A percentile compares a stretch with the other conserved stretches of the same genome.
These are phyloP conservation scores for Allantophomopsis lycopodina DNA, from an alignment of 2,329 filamentous ascomycete species.

Conservation along the genomic window DNA sequence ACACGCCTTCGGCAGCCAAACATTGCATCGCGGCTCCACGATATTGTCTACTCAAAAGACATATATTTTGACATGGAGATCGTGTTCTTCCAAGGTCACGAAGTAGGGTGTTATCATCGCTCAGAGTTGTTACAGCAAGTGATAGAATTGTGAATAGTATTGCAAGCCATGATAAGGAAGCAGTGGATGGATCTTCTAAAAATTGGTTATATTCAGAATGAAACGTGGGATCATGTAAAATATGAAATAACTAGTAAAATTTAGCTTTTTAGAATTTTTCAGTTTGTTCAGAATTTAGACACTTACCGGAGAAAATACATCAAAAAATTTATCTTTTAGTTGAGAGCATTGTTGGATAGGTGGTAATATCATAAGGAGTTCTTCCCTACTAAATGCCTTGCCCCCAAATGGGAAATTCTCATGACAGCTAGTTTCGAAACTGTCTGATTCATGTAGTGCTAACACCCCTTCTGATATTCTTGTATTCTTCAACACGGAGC, in stretches of 20 bases:
- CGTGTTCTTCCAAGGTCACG: conserved; percentile 3
- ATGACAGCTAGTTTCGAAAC: neutral
- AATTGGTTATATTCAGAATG: conserved; percentile 3
- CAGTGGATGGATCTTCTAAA: conserved; percentile 2
- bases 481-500: neutral
- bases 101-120: conserved; percentile 4
- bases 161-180: conserved; percentile 4
- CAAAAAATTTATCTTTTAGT: conserved; percentile 5
- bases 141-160: conserved; percentile 6
- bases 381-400: conserved; percentile 1
- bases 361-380: conserved; percentile 3
- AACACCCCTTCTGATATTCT: neutral
- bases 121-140: conserved; percentile 4
- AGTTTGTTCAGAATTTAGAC: too few relatives aligned
- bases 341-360: conserved; percentile 6
- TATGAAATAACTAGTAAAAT: conserved; percentile 4
- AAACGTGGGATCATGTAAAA: conserved; percentile 7
- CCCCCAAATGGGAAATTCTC: neutral
- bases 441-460: neutral
- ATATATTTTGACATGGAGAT: conserved; percentile 3
- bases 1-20: conserved; percentile 4
- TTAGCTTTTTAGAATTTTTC: neutral
- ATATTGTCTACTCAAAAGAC: conserved; percentile 3
- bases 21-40: conserved; percentile 7
- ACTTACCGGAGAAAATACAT: conserved; percentile 6